Evolutionary conservation across 768 basidiomycete species (phyloP).

Genomic region (Lentinula lateritia): DNA sequence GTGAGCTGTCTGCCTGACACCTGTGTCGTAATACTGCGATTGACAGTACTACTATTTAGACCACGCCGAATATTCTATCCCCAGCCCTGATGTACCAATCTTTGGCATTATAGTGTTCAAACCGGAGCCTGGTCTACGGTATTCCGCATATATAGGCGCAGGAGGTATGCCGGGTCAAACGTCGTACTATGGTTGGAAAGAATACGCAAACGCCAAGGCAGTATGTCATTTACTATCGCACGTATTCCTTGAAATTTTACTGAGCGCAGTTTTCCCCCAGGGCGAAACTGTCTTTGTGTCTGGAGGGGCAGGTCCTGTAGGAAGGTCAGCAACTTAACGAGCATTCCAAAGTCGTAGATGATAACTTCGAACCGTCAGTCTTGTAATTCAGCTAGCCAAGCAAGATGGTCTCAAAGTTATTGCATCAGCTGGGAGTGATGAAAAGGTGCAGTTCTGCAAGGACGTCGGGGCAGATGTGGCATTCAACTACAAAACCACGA

Average conservation of each 20-base stretch:
- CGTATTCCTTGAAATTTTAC: background rate
- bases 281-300: constrained; percentile 38
- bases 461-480: constrained; percentile 62
- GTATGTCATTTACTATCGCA: background rate
- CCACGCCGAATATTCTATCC: constrained; percentile 31
- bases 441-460: constrained; percentile 60
- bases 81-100: constrained; percentile 11
- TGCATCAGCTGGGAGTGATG: constrained; percentile 66
- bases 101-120: constrained; percentile 12
- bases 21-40: background rate
- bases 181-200: constrained; percentile 20
- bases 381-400: constrained; percentile 47
- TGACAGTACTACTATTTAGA: background rate
- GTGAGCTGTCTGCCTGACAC: constrained; percentile 3
- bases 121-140: constrained; percentile 43
- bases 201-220: constrained; percentile 13
- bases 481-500: constrained; percentile 69
- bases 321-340: constrained; percentile 37
- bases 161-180: constrained; percentile 37
- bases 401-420: constrained; percentile 58
- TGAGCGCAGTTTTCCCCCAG: constrained; percentile 12
- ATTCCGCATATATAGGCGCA: constrained; percentile 43
- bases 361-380: background rate
- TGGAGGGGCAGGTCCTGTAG: constrained; percentile 47
- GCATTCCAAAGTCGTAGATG: background rate